Base-by-base conservation (phyloP, 495 filamentous ascomycete species). In the Talaromyces trachyspermus region DNA sequence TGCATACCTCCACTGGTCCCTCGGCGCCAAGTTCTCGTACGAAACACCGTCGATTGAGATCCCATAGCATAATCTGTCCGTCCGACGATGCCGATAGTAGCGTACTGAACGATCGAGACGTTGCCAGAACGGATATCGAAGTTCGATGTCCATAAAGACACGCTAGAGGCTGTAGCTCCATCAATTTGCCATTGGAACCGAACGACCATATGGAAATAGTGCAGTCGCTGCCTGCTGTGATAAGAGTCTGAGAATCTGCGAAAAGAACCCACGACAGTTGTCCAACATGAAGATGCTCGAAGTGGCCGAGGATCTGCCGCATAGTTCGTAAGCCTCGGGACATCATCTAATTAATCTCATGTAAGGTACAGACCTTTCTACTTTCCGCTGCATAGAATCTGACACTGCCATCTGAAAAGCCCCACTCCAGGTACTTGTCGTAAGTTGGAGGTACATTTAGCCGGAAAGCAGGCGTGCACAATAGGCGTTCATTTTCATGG, bases 381-480 rank as follows among this genome's bases (percentile, higher is more conserved):
- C 77, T 85, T 43, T 92, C 89, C 39, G 81, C 76, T 27, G 81
- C 74, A 62, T 86, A 95, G 70, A 96, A 97, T 8, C 92, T 81
- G 5, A 97, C 78, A 56, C 86, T 89, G 52, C 85, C 87, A 68
- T 98, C 92, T 5, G 88, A 83, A 59, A 92, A 97, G 1, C 89
- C 92, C 92, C 91, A 96, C 64, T 96, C 89, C 62, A 98, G 76
- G 52, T 85, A 95, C 54, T 89, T 88, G 58, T 97, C 91, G 51
- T 86, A 91, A 24, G 68, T 66, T 4, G 94, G 90, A 1, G 89
- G 88, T 11, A 97, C 83, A 54, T 95, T 90, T 26, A 95, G 71
- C 30, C 87, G 71, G 59, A 91, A 84, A 4, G 88, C 74, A 24
- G 84, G 81, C n/a, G 88, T 83, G 53, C 85, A 92, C 33, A 98